Base-by-base conservation (phyloP, 129 eudicot species). In the Lonicera japonica region DNA sequence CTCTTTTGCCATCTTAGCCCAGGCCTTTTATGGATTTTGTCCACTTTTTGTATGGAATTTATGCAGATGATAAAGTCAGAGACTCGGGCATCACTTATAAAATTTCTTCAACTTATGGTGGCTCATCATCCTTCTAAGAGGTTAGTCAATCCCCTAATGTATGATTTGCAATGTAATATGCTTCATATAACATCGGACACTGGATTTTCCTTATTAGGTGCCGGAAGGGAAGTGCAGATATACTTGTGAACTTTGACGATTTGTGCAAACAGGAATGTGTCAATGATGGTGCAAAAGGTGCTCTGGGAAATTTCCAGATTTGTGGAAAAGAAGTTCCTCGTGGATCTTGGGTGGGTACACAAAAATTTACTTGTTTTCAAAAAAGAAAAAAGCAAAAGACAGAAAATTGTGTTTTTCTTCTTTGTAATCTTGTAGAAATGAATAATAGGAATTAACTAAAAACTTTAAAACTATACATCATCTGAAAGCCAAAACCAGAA, bases 241-340 rank as follows among this genome's bases (percentile, higher is more conserved):
- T 91, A 61, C 96, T 91, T 8, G 88, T 84, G 29, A 77, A 88
- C 75, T 87, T 91, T 73, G 96, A 91, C 34, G 84, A 82, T 66
- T 68, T 84, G 67, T 72, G 70, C 34, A 70, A 75, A 72, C 72
- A 61, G 15, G 81, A 76, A 66, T 56, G 63, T 43, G 67, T 47
- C 45, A 71, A 70, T 66, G 72, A 48, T 70, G 68, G 81, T 9
- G 59, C 61, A 72, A 73, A 77, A 55, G 73, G 66, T 51, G 75
- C 62, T 62, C 56, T 75, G 24, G 55, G 70, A 65, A 77, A 76
- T 66, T 75, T 75, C 64, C 84, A 77, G 16, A 80, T 91, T 62
- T 91, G 98, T 71, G 98, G 96, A 70, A 78, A 85, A 69, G 96
- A 85, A 63, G 84, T 87, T 66, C 95, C 98, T 65, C 88, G 91